Conservation (phyloP, 1,284 basidiomycete species). For the Trametes sp. region DNA sequence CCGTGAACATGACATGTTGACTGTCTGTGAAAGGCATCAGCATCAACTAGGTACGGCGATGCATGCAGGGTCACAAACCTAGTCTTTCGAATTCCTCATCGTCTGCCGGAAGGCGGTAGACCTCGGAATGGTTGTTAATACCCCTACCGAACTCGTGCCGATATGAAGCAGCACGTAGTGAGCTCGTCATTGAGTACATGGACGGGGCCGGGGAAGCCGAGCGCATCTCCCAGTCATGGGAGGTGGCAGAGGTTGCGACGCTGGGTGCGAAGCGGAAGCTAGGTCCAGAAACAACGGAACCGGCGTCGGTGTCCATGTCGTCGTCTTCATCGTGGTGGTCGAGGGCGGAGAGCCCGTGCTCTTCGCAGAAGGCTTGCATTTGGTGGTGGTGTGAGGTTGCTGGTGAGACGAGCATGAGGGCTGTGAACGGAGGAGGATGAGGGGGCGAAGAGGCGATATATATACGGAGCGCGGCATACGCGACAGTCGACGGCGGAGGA, state of each 20-base stretch:
- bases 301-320: slow-evolving; percentile 43
- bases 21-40: slow-evolving; percentile 51
- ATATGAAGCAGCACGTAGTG: slow-evolving; percentile 63
- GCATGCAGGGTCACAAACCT: slow-evolving; percentile 49
- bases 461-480: slow-evolving; percentile 26
- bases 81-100: slow-evolving; percentile 75
- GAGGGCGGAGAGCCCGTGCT: slow-evolving; percentile 17
- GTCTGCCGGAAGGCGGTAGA: slow-evolving; percentile 79
- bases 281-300: slow-evolving; percentile 43
- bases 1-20: slow-evolving; percentile 71
- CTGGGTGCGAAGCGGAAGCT: slow-evolving; percentile 52
- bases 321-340: slow-evolving; percentile 38
- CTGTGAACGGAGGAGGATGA: slow-evolving; percentile 12
- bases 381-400: slow-evolving; percentile 13
- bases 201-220: slow-evolving; percentile 72
- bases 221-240: slow-evolving; percentile 53
- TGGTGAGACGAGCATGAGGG: slow-evolving; percentile 22
- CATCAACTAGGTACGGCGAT: slow-evolving; percentile 6
- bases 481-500: slow-evolving; percentile 37
- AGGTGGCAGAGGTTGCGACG: slow-evolving; percentile 49
- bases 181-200: slow-evolving; percentile 71
- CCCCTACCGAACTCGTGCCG: slow-evolving; percentile 72
- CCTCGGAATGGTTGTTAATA: slow-evolving; percentile 79
- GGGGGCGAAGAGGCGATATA: slow-evolving; percentile 22
- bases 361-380: slow-evolving; percentile 24